A percentile compares a stretch with the other conserved stretches of the same genome.
phyloP scores from a whole-genome alignment of 768 basidiomycete genomes.

The Hirschioporus abietinus region DNA sequence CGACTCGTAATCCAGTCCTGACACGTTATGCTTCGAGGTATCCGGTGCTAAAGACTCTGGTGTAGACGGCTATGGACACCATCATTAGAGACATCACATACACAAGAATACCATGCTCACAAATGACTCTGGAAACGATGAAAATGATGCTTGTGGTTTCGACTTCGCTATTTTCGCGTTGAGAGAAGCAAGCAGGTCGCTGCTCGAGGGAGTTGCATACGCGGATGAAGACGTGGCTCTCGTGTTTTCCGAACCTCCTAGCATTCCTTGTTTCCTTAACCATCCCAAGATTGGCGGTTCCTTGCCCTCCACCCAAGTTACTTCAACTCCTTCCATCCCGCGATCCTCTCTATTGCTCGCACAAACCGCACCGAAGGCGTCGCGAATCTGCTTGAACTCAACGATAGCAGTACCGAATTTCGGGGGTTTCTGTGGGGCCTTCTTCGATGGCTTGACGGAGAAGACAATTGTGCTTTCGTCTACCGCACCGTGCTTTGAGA shows the following conservation, averaged over 20 bases:
- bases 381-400: slow-evolving; percentile 69
- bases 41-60: slow-evolving; percentile 11
- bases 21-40: slow-evolving; percentile 21
- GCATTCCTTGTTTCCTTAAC: slow-evolving; percentile 67
- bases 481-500: slow-evolving; percentile 55
- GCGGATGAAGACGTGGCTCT: slow-evolving; percentile 1
- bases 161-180: slow-evolving; percentile 6
- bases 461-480: slow-evolving; percentile 65
- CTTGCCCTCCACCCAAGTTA: slow-evolving; percentile 67
- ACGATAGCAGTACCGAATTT: slow-evolving; percentile 69
- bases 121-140: slow-evolving; percentile 58
- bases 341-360: slow-evolving; percentile 46
- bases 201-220: slow-evolving; percentile 6
- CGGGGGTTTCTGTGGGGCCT: slow-evolving; percentile 47
- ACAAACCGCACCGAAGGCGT: slow-evolving; percentile 73
- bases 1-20: slow-evolving; percentile 70
- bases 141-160: slow-evolving; percentile 36
- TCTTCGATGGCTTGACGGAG: slow-evolving; percentile 57
- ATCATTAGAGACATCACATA: neutral
- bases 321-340: slow-evolving; percentile 57
- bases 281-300: slow-evolving; percentile 71
- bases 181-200: neutral
- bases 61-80: neutral
- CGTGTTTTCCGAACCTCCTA: slow-evolving; percentile 26
- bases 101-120: slow-evolving; percentile 27